Percentiles rank a stretch among this genome's conserved stretches.
Conservation (phyloP, 352 stramenopile species). For the Phytophthora agathidicida region DNA sequence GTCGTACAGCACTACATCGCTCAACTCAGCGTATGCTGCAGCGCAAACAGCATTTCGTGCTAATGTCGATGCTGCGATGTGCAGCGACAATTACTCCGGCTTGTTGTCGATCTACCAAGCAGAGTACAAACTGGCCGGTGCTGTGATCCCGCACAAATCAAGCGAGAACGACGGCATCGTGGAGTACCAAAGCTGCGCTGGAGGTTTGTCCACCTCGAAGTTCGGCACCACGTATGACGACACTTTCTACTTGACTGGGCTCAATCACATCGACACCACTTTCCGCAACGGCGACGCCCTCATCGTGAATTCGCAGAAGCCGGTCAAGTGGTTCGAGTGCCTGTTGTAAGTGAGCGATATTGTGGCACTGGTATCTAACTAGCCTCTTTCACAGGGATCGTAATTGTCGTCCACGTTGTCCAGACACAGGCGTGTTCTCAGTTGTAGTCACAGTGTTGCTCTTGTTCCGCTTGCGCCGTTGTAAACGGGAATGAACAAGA, state of each 20-base stretch:
- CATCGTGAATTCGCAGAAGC: conserved; percentile 40
- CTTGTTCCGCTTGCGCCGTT: no score
- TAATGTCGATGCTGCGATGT: conserved; percentile 42
- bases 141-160: conserved; percentile 42
- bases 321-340: conserved; percentile 53
- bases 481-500: no score
- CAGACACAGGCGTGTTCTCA: no score
- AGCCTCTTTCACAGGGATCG: no score
- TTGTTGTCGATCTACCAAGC: conserved; percentile 34
- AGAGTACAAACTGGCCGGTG: conserved; percentile 24
- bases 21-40: conserved; percentile 33
- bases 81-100: conserved; percentile 41
- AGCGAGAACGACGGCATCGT: conserved; percentile 41
- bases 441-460: no score
- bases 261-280: conserved; percentile 49
- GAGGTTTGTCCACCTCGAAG: conserved; percentile 29
- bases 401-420: no score
- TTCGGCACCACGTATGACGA: conserved; percentile 39
- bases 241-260: conserved; percentile 42
- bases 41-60: conserved; percentile 30
- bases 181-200: conserved; percentile 50
- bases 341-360: conserved; percentile 17
- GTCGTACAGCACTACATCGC: conserved; percentile 11
- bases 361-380: no score
- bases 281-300: conserved; percentile 46